Percentiles rank a stretch among this genome's conserved stretches.
Conservation (phyloP, 441 rosid genomes). For the Croton laevigatus region DNA sequence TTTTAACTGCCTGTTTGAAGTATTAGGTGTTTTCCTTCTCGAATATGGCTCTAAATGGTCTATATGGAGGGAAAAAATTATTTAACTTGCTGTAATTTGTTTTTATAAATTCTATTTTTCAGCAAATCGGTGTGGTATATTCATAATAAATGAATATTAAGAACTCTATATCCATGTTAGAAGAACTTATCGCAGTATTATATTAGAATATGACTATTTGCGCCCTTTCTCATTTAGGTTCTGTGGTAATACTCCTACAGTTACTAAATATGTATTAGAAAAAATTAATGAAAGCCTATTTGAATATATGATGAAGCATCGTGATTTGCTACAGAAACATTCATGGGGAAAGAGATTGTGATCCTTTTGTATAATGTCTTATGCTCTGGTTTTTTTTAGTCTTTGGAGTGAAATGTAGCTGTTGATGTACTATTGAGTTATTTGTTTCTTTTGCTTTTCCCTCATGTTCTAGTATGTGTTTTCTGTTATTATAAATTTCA, state of each 20-base stretch:
- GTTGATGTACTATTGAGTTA: neutral
- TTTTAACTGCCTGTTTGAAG: slow-evolving; percentile 1
- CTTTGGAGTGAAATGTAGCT: slow-evolving; percentile 5
- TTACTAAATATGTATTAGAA: neutral
- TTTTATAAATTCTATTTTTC: neutral
- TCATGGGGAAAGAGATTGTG: neutral
- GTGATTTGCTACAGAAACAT: neutral
- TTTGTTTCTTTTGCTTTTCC: neutral
- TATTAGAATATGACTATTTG: neutral
- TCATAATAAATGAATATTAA: too few relatives aligned
- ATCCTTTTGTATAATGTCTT: too few relatives aligned
- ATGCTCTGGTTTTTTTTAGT: neutral
- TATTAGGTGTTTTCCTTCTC: neutral
- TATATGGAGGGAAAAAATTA: neutral
- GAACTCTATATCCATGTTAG: too few relatives aligned
- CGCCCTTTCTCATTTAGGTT: neutral
- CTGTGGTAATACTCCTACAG: neutral
- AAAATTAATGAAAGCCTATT: neutral
- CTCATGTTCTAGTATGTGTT: slow-evolving; percentile 5
- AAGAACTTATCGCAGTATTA: too few relatives aligned
- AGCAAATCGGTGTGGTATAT: too few relatives aligned
- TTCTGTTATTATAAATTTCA: slow-evolving; percentile 28
- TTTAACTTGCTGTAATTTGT: neutral
- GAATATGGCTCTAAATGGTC: neutral
- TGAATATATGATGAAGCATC: neutral